These are phyloP conservation scores for Singerocomus inundabilis DNA, from an alignment of 1,284 basidiomycete genomes.

Conservation along the genomic window DNA sequence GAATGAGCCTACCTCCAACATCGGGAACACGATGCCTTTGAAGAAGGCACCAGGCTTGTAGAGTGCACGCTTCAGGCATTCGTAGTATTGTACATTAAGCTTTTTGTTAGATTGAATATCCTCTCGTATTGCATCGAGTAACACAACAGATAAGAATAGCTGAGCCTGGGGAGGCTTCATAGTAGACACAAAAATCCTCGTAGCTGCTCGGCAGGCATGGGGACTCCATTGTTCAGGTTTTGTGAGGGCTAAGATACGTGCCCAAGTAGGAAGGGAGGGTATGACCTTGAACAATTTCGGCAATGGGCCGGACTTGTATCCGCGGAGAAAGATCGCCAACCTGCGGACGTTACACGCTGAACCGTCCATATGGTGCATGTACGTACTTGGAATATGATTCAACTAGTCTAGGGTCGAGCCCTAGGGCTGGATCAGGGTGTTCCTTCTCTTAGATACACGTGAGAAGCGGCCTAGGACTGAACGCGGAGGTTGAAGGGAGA, in stretches of 20 bases:
- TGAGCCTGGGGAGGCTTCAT: constrained; percentile 97
- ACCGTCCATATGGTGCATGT: background rate
- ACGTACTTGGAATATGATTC: constrained; percentile 91
- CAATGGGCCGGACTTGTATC: constrained; percentile 93
- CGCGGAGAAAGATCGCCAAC: constrained; percentile 83
- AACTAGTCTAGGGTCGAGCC: constrained; percentile 94
- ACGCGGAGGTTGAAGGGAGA: constrained; percentile 1
- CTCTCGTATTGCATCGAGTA: constrained; percentile 88
- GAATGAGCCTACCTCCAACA: constrained; percentile 73
- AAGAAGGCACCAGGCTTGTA: constrained; percentile 99
- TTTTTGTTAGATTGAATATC: constrained; percentile 89
- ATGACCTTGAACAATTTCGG: constrained; percentile 99
- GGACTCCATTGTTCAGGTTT: constrained; percentile 93
- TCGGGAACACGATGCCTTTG: constrained; percentile 96
- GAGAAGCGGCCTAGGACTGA: background rate
- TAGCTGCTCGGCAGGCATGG: constrained; percentile 92
- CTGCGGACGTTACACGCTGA: constrained; percentile 32
- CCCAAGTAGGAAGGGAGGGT: constrained; percentile 95
- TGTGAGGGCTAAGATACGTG: constrained; percentile 92
- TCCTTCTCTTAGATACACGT: constrained; percentile 46
- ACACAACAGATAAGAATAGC: constrained; percentile 88
- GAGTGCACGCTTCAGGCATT: constrained; percentile 85
- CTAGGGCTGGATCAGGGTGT: constrained; percentile 83
- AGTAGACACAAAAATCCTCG: constrained; percentile 94
- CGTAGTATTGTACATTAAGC: constrained; percentile 92